phyloP scores from a whole-genome alignment of 106 monocot genomes.

The Dendrobium officinale region DNA sequence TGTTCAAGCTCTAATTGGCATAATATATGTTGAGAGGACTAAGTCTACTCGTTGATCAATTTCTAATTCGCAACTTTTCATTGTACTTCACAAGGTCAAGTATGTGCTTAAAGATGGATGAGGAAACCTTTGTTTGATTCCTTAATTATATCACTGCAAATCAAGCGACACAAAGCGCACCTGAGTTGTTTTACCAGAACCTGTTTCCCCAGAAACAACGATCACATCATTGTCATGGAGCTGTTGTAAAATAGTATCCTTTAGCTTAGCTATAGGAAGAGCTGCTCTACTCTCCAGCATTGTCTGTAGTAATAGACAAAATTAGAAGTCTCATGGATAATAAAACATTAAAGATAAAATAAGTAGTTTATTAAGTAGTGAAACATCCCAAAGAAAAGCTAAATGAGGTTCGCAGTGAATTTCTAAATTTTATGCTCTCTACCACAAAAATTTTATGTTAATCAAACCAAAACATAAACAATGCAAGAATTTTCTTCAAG shows the following conservation, averaged over 20 bases:
- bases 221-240: constrained; percentile 74
- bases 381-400: neutral
- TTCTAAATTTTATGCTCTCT: neutral
- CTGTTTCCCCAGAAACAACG: constrained; percentile 96
- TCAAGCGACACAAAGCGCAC: constrained; percentile 24
- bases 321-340: neutral
- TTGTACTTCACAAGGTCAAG: neutral
- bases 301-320: constrained; percentile 30
- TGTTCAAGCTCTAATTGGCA: neutral
- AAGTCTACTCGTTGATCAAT: neutral
- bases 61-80: neutral
- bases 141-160: neutral
- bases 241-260: constrained; percentile 47
- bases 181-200: constrained; percentile 99
- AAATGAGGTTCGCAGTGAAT: neutral
- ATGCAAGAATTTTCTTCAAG: neutral
- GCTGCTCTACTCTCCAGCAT: constrained; percentile 73
- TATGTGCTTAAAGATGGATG: neutral
- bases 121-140: neutral
- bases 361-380: neutral
- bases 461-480: neutral
- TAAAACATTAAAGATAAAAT: neutral
- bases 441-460: neutral
- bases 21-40: neutral
- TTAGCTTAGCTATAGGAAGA: constrained; percentile 76